Evolutionary conservation across 352 stramenopile species (phyloP), one percentile per base, ranked within the genome.

Genomic region (Pythium rhizo-oryzae): DNA sequence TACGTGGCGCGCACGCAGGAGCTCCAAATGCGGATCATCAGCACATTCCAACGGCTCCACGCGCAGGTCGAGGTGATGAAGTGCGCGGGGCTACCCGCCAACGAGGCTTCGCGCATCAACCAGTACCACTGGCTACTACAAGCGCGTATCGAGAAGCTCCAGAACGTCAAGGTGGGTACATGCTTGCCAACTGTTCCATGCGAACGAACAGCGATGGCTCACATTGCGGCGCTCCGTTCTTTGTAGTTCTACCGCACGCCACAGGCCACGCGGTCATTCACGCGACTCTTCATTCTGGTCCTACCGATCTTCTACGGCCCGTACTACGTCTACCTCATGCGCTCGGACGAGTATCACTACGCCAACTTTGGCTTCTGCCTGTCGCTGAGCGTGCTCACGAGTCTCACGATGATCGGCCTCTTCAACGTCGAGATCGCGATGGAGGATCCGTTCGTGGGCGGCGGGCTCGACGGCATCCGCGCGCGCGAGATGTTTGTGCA

Each of bases 111-210:
- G n/a, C 85, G 89, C 23, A 91, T 95, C 67, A 95, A 94, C 59
- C 89, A 95, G 70, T 95, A 95, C 62, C 84, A 95, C 58, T 96
- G 89, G 89, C 74, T 96, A 52, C 75, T 96, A 2, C 81, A 93
- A 62, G 85, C 84, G 54, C 85, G 89, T 21, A 76, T 96, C 30
- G 87, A 96, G 55, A 87, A 84, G 67, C 74, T 96, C 0, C 85
- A 91, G 69, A 94, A 94, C 73, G 83, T 93, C 62, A 96, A 94
- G 74, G 79, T 87, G 60, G 5, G 53, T 33, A 33, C 28, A 6
- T 33, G 6, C 28, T 6, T 6, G 28, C 6, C 28, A 33, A 33
- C n/a, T n/a, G n/a, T n/a, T n/a, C n/a, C n/a, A 33, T 33, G 28
- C 2, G 28, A 33, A 33, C 3, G 6, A 7, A 6, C 6, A 6